These are phyloP conservation scores for Pisolithus microcarpus DNA, from an alignment of 768 basidiomycete genomes.

Conservation along the genomic window DNA sequence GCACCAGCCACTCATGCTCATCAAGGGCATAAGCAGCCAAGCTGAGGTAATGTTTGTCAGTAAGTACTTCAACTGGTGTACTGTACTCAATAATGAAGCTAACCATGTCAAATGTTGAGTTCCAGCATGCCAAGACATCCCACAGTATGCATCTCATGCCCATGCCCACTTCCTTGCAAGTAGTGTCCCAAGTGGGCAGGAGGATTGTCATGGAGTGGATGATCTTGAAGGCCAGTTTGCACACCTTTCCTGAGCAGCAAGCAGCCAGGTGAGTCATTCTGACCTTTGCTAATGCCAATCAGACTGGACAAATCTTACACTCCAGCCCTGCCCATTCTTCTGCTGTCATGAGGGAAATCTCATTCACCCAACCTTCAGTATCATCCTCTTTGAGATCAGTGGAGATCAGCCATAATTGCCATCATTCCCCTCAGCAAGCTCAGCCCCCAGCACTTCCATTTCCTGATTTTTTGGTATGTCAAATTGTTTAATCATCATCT, in stretches of 20 bases:
- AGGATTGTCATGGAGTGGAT: slow-evolving; percentile 15
- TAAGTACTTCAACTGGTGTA: not conserved
- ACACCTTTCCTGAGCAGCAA: slow-evolving; percentile 10
- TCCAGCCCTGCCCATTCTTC: no score
- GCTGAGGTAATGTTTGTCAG: not conserved
- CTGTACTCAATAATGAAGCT: not conserved
- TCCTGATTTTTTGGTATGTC: no score
- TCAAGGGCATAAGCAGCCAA: not conserved
- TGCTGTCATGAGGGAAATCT: slow-evolving; percentile 4
- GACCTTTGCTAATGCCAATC: no score
- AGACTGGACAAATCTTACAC: no score
- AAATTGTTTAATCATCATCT: no score
- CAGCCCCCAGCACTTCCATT: no score
- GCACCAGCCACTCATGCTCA: not conserved
- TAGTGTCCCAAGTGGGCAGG: slow-evolving; percentile 15
- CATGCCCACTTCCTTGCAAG: slow-evolving; percentile 6
- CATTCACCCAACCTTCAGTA: slow-evolving; percentile 12
- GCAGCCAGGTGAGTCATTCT: not conserved
- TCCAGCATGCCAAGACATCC: not conserved
- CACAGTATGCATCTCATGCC: not conserved
- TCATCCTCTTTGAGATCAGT: slow-evolving; percentile 5
- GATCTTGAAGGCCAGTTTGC: slow-evolving; percentile 12
- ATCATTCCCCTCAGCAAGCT: no score
- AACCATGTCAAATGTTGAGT: not conserved
- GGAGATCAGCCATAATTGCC: not conserved